phyloP scores from a whole-genome alignment of 768 basidiomycete species.

The Leucocoprinus leucothites region DNA sequence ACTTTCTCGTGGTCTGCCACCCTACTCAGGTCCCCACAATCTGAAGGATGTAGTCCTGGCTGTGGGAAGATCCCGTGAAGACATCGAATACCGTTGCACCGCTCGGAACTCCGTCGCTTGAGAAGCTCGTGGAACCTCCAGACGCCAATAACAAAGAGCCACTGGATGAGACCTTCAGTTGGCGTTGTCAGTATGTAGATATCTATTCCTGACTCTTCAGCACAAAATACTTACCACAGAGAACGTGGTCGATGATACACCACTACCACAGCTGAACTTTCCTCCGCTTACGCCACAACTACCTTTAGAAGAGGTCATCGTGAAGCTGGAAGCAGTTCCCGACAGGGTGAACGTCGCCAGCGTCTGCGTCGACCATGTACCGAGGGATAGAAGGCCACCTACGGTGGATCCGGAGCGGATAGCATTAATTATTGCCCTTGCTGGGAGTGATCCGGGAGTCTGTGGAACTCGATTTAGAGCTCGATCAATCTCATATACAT shows the following conservation, averaged over 20 bases:
- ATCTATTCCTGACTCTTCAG: slow-evolving; percentile 4
- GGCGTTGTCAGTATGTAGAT: not conserved
- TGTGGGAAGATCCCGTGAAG: slow-evolving; percentile 30
- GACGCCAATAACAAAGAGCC: slow-evolving; percentile 45
- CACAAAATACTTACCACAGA: slow-evolving; percentile 41
- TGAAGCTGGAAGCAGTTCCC: slow-evolving; percentile 48
- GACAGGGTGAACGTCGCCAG: slow-evolving; percentile 52
- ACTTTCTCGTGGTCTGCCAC: not conserved
- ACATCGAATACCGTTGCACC: slow-evolving; percentile 41
- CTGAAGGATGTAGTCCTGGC: slow-evolving; percentile 33
- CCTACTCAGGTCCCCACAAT: slow-evolving; percentile 23
- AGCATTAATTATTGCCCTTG: slow-evolving; percentile 45
- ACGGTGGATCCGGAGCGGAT: slow-evolving; percentile 29
- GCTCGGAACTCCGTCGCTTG: slow-evolving; percentile 49
- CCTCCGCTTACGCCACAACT: slow-evolving; percentile 48
- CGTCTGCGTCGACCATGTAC: slow-evolving; percentile 63
- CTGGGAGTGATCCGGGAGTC: slow-evolving; percentile 32
- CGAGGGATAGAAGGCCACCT: slow-evolving; percentile 52
- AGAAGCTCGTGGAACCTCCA: slow-evolving; percentile 46
- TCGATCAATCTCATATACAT: no score
- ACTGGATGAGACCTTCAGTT: slow-evolving; percentile 42
- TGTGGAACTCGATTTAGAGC: slow-evolving; percentile 7
- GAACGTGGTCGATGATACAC: slow-evolving; percentile 44
- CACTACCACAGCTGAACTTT: slow-evolving; percentile 47
- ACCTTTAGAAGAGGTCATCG: slow-evolving; percentile 58